Conservation (phyloP, 2,329 filamentous ascomycete species). For the Claviceps capensis region DNA sequence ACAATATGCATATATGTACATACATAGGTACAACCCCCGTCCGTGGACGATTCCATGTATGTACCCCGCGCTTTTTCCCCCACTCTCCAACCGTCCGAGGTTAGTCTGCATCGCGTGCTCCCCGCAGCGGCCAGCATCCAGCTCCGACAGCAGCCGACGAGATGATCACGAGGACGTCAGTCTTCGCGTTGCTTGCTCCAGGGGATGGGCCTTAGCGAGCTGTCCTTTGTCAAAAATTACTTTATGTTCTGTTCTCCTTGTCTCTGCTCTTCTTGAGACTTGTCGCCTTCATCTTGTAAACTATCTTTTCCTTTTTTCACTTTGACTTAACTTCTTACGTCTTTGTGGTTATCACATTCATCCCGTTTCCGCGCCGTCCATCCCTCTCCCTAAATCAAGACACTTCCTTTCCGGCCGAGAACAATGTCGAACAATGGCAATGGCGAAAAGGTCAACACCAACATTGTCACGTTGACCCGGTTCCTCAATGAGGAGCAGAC, state of each 20-base stretch:
- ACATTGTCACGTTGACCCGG: constrained; percentile 89
- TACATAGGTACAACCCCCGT: too few species aligned
- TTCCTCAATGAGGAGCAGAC: constrained; percentile 93
- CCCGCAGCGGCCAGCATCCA: neutral
- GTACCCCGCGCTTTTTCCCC: neutral
- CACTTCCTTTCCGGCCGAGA: neutral
- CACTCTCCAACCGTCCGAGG: constrained; percentile 2
- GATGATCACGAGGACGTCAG: neutral
- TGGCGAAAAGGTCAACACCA: constrained; percentile 77
- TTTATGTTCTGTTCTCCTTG: neutral
- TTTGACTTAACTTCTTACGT: too few species aligned
- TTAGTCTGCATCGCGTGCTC: neutral
- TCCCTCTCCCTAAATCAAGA: neutral
- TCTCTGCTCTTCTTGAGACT: neutral
- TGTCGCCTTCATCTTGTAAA: neutral
- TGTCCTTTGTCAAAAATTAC: neutral
- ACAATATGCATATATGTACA: too few species aligned
- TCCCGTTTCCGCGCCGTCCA: neutral
- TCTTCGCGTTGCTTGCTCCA: neutral
- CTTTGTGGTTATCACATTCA: too few species aligned
- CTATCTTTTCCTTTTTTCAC: neutral
- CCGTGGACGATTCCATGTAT: too few species aligned
- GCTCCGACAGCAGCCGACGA: constrained; percentile 2
- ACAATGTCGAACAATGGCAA: constrained; percentile 25
- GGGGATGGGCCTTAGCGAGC: neutral